A percentile compares a stretch with the other conserved stretches of the same genome.
Evolutionary conservation across 495 filamentous ascomycete genomes (phyloP).

Genomic region (Tuber melanosporum): DNA sequence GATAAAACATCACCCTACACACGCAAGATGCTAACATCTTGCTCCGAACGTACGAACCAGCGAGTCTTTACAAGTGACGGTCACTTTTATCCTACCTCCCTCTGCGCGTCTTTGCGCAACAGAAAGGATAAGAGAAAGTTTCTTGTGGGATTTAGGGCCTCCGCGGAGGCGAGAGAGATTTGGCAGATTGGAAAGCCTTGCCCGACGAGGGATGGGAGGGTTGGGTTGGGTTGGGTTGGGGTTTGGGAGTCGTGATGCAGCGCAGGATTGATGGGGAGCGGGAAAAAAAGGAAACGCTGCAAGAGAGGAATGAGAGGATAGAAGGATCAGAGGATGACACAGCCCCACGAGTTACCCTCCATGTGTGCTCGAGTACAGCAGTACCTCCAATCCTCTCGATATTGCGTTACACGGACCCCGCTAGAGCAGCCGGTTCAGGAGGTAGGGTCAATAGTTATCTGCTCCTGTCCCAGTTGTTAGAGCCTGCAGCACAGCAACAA

Average conservation of each 20-base stretch:
- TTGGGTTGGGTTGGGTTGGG: not conserved
- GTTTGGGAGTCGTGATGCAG: not conserved
- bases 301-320: not conserved
- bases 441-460: not conserved
- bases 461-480: not conserved
- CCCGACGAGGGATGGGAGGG: not conserved
- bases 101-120: conserved; percentile 10
- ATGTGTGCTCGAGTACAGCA: not conserved
- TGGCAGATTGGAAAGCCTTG: not conserved
- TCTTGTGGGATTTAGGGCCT: conserved; percentile 12
- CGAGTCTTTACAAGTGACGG: not conserved
- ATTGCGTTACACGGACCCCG: not conserved
- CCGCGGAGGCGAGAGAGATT: conserved; percentile 22
- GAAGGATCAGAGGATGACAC: conserved; percentile 1
- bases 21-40: not conserved
- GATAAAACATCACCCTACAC: not conserved
- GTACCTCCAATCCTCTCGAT: not conserved
- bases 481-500: not conserved
- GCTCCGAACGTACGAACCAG: not conserved
- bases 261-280: not conserved
- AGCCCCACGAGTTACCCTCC: conserved; percentile 3
- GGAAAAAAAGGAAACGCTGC: not conserved
- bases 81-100: not conserved
- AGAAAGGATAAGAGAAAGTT: conserved; percentile 23
- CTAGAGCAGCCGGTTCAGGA: not conserved